phyloP scores from a whole-genome alignment of 257 asterid species.

The Schizonepeta tenuifolia region DNA sequence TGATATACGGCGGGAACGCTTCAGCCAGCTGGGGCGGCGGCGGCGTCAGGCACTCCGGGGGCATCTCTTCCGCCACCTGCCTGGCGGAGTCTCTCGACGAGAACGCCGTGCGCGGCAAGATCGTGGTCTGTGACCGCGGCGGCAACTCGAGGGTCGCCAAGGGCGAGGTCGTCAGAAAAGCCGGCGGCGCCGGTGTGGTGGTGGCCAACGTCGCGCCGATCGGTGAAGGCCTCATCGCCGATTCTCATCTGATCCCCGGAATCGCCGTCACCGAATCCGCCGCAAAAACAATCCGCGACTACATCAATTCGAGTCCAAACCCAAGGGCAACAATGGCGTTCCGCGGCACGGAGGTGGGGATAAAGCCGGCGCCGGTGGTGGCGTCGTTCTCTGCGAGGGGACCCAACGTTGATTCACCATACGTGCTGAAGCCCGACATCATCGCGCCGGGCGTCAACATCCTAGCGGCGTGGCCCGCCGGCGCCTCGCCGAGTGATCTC shows the following conservation, averaged over 20 bases:
- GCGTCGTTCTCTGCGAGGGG: slow-evolving; percentile 92
- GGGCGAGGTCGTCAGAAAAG: slow-evolving; percentile 60
- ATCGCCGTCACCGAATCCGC: slow-evolving; percentile 60
- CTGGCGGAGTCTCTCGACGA: slow-evolving; percentile 54
- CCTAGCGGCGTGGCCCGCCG: slow-evolving; percentile 88
- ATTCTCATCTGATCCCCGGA: slow-evolving; percentile 76
- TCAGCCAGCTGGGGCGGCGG: slow-evolving; percentile 35
- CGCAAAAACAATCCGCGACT: slow-evolving; percentile 40
- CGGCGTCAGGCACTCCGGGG: slow-evolving; percentile 32
- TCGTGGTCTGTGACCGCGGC: slow-evolving; percentile 86
- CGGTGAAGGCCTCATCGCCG: slow-evolving; percentile 89
- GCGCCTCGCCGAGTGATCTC: slow-evolving; percentile 62
- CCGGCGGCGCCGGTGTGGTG: slow-evolving; percentile 77
- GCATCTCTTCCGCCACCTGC: slow-evolving; percentile 59
- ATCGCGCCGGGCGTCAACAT: slow-evolving; percentile 94
- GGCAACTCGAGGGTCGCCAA: slow-evolving; percentile 69
- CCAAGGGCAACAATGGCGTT: slow-evolving; percentile 67
- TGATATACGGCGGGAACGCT: slow-evolving; percentile 68
- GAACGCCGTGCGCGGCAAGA: slow-evolving; percentile 62
- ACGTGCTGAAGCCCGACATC: slow-evolving; percentile 73
- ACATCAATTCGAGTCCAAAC: slow-evolving; percentile 50
- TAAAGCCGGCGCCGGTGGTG: slow-evolving; percentile 82
- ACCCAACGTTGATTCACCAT: slow-evolving; percentile 53
- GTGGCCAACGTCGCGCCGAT: slow-evolving; percentile 74
- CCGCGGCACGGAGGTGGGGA: slow-evolving; percentile 66